Conservation (phyloP, 768 basidiomycete species). For the Amanita thiersii region DNA sequence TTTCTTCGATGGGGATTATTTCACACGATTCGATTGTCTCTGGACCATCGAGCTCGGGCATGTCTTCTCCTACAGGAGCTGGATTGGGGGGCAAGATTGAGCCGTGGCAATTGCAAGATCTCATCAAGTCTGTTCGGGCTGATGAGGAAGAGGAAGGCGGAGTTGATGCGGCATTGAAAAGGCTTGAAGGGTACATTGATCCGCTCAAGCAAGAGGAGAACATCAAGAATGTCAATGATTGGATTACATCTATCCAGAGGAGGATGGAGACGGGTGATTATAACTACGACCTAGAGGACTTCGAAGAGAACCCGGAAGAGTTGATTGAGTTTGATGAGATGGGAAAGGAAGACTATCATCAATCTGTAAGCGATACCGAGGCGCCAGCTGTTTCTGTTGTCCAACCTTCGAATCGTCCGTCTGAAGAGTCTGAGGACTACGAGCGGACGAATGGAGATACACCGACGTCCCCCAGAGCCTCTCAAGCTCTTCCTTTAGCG, state of each 20-base stretch:
- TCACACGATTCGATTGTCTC: conserved; percentile 55
- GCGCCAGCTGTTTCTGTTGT: too few species aligned
- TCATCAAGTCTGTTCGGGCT: conserved; percentile 67
- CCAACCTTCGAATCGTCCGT: too few species aligned
- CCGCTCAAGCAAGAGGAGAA: conserved; percentile 61
- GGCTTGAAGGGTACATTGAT: conserved; percentile 85
- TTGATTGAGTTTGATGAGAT: conserved; percentile 20
- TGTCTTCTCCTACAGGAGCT: conserved; percentile 29
- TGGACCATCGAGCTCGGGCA: conserved; percentile 31
- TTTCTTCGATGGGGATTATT: conserved; percentile 73
- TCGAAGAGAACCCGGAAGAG: conserved; percentile 35
- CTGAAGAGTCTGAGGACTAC: too few species aligned
- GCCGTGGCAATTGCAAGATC: conserved; percentile 79
- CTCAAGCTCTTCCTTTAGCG: conserved; percentile 14
- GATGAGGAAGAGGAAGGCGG: conserved; percentile 66
- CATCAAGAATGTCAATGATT: conserved; percentile 70
- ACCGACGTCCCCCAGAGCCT: too few species aligned
- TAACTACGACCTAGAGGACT: conserved; percentile 36
- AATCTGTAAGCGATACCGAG: conserved; percentile 12
- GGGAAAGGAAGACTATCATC: conserved; percentile 14
- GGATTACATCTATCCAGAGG: conserved; percentile 68
- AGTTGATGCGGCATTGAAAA: conserved; percentile 71
- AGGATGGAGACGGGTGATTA: conserved; percentile 60
- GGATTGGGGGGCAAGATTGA: conserved; percentile 46
- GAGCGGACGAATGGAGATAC: too few species aligned